Conservation (phyloP, 805 yeast species). For the Schwanniomyces vanrijiae region DNA sequence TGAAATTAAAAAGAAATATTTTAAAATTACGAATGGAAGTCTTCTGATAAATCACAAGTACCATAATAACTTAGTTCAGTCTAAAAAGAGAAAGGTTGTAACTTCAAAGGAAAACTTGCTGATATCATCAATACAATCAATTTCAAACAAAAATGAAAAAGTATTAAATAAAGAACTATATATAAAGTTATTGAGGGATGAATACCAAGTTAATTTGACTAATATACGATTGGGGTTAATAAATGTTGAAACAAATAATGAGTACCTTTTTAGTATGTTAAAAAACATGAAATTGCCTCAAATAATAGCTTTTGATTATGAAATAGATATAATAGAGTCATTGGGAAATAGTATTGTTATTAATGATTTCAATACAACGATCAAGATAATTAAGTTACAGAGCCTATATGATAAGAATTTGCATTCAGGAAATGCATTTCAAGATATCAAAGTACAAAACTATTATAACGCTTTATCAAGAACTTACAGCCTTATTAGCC, state of each 20-base stretch:
- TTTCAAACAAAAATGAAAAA: neutral
- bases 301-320: neutral
- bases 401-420: neutral
- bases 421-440: neutral
- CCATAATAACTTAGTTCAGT: slow-evolving; percentile 24
- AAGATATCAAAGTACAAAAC: neutral
- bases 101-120: neutral
- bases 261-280: neutral
- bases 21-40: slow-evolving; percentile 28
- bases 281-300: neutral
- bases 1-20: slow-evolving; percentile 19
- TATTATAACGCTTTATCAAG: neutral
- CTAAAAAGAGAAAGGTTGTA: slow-evolving; percentile 14
- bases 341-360: neutral
- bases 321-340: neutral
- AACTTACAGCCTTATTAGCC: neutral
- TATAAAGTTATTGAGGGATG: neutral
- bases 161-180: neutral
- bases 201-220: neutral
- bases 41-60: slow-evolving; percentile 11
- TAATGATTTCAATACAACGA: neutral
- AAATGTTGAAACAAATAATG: neutral
- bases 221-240: neutral
- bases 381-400: neutral
- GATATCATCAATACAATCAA: no score